Percentiles rank a stretch among this genome's conserved stretches.
Evolutionary conservation across 257 asterid genomes (phyloP).

Genomic region (Osmanthus fragrans): DNA sequence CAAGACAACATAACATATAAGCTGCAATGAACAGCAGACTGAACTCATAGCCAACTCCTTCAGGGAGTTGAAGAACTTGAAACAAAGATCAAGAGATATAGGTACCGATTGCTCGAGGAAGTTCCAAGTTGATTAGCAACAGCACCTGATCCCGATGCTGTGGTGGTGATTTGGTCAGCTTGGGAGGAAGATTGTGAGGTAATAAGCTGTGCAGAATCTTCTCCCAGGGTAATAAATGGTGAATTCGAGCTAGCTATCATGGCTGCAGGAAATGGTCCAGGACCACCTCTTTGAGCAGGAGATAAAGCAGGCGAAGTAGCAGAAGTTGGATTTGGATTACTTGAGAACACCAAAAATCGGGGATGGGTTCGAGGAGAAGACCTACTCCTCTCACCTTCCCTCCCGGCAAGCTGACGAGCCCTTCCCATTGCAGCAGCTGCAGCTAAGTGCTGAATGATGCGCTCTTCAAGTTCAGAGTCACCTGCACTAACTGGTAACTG

Average conservation of each 20-base stretch:
- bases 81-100: background rate
- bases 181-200: conserved; percentile 38
- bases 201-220: conserved; percentile 47
- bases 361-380: conserved; percentile 78
- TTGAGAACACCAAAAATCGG: conserved; percentile 74
- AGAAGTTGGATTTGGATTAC: conserved; percentile 52
- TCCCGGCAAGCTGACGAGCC: conserved; percentile 77
- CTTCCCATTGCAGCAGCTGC: conserved; percentile 97
- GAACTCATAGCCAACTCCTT: background rate
- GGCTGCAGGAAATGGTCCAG: conserved; percentile 41
- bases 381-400: conserved; percentile 74
- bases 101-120: conserved; percentile 52
- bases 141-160: conserved; percentile 47
- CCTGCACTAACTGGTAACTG: conserved; percentile 84
- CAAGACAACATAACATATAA: conserved; percentile 1
- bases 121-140: conserved; percentile 46
- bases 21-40: background rate
- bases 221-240: conserved; percentile 48
- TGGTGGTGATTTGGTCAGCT: conserved; percentile 45
- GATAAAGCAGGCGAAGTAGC: conserved; percentile 40
- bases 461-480: conserved; percentile 89
- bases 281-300: conserved; percentile 40
- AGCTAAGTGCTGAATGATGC: conserved; percentile 88
- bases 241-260: conserved; percentile 45
- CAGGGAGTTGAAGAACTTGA: background rate